phyloP scores from a whole-genome alignment of 257 asterid species.

The Petunia axillaris region DNA sequence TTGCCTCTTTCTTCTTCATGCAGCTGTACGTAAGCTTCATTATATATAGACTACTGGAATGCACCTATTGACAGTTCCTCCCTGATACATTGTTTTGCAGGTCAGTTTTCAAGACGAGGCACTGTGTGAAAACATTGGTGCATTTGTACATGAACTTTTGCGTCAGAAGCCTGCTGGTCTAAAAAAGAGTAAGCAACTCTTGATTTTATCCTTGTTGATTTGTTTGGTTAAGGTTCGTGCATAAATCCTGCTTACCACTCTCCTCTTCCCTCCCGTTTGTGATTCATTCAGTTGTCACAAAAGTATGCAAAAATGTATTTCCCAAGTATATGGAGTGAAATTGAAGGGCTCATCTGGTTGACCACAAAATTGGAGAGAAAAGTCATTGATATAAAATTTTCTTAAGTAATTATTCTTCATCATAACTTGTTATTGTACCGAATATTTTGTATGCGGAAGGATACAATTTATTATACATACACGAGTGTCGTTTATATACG shows the following conservation, averaged over 20 bases:
- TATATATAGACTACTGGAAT: conserved; percentile 8
- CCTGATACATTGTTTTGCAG: conserved; percentile 45
- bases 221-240: neutral
- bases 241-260: neutral
- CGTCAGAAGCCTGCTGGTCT: conserved; percentile 90
- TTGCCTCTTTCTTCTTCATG: conserved; percentile 14
- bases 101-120: conserved; percentile 76
- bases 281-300: neutral
- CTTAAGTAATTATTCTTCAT: too few species aligned
- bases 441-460: neutral
- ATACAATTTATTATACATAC: neutral
- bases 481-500: neutral
- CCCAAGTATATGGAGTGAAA: neutral
- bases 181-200: conserved; percentile 82
- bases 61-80: conserved; percentile 11
- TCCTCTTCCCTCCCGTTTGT: neutral
- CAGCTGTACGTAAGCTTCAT: neutral
- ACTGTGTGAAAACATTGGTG: conserved; percentile 83
- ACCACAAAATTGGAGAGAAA: neutral
- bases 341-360: neutral
- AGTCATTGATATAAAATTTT: too few species aligned
- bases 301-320: conserved; percentile 3
- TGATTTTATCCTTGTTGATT: conserved; percentile 20
- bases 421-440: too few species aligned
- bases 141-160: conserved; percentile 88